Percentiles rank a stretch among this genome's conserved stretches.
Evolutionary conservation across 208 protist species (phyloP).

Genomic region (Acanthamoeba castellanii): DNA sequence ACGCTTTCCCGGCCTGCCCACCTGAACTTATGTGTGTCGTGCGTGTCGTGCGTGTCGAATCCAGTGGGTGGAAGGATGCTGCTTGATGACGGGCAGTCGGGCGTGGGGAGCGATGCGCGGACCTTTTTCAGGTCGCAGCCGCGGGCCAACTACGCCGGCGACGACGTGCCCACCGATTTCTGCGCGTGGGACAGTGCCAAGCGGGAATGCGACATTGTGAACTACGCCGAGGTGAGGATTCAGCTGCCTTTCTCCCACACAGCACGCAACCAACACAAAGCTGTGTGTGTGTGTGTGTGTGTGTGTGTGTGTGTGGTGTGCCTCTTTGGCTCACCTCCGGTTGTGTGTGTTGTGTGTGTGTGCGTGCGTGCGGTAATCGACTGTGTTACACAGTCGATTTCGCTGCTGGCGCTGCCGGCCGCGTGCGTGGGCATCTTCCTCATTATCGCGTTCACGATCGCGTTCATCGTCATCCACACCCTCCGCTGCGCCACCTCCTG

Average conservation of each 20-base stretch:
- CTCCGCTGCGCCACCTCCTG: neutral
- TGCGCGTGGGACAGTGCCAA: neutral
- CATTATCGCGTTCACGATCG: neutral
- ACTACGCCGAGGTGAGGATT: conserved; percentile 4
- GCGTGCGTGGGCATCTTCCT: conserved; percentile 16
- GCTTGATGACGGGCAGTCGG: neutral
- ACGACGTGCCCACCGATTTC: neutral
- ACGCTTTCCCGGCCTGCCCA: neutral
- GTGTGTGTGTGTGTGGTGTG: neutral
- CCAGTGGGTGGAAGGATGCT: neutral
- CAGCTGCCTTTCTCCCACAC: neutral
- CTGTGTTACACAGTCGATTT: conserved; percentile 25
- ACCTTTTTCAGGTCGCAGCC: conserved; percentile 41
- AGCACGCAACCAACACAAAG: neutral
- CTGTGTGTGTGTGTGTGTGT: neutral
- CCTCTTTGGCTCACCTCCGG: too few relatives aligned
- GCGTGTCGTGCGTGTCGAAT: neutral
- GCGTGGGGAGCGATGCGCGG: neutral
- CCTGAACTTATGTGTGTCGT: neutral
- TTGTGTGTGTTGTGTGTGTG: neutral
- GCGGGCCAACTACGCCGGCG: neutral
- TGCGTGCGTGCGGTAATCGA: too few relatives aligned
- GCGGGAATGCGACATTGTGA: neutral
- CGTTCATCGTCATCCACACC: neutral
- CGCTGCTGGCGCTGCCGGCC: neutral